These are phyloP conservation scores for Venturia carpophila DNA, from an alignment of 2,329 filamentous ascomycete genomes.

Conservation along the genomic window DNA sequence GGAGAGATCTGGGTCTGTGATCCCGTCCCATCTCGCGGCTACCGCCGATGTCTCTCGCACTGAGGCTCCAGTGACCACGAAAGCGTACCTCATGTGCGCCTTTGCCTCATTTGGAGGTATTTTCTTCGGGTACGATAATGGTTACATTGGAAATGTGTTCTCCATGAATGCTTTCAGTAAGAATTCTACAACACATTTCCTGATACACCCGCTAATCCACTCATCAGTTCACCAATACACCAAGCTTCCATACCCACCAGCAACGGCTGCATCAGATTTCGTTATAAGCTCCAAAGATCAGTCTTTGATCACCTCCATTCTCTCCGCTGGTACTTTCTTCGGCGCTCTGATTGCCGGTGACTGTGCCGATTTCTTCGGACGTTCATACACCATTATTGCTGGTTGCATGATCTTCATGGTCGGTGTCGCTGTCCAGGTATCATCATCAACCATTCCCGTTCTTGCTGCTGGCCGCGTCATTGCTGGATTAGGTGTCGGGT, in stretches of 20 bases:
- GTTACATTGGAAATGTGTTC: slow-evolving; percentile 60
- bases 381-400: slow-evolving; percentile 60
- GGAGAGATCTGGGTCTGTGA: not conserved
- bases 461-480: slow-evolving; percentile 60
- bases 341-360: slow-evolving; percentile 62
- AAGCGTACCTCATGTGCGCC: slow-evolving; percentile 39
- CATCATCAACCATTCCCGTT: not conserved
- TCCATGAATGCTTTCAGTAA: slow-evolving; percentile 31
- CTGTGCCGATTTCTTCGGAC: slow-evolving; percentile 65
- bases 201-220: not conserved
- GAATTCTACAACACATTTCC: not conserved
- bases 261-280: not conserved
- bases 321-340: slow-evolving; percentile 71
- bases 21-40: slow-evolving; percentile 2
- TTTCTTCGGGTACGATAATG: slow-evolving; percentile 73
- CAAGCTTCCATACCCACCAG: slow-evolving; percentile 12
- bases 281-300: slow-evolving; percentile 28
- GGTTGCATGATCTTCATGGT: slow-evolving; percentile 61
- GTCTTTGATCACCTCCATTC: slow-evolving; percentile 63
- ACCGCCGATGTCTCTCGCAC: slow-evolving; percentile 44
- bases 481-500: slow-evolving; percentile 64
- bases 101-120: slow-evolving; percentile 48
- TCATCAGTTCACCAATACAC: slow-evolving; percentile 11
- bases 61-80: slow-evolving; percentile 42
- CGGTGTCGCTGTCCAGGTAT: slow-evolving; percentile 51